These are phyloP conservation scores for Colletotrichum sp. DNA, from an alignment of 2,329 filamentous ascomycete species.

Conservation along the genomic window DNA sequence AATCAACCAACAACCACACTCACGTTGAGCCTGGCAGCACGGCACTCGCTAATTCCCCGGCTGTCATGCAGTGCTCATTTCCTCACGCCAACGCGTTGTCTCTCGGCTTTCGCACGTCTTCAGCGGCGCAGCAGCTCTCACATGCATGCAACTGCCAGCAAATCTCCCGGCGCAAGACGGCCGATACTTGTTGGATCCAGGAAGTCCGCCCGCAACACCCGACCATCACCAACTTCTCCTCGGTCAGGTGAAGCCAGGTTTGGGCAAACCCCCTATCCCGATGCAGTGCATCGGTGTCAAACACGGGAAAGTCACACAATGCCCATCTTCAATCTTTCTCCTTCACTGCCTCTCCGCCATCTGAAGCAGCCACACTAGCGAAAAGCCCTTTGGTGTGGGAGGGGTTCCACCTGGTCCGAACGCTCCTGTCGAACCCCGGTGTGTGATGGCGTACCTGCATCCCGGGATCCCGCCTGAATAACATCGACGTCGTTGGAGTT, in stretches of 20 bases:
- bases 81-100: neutral
- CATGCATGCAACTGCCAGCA: neutral
- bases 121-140: neutral
- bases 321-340: neutral
- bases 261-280: neutral
- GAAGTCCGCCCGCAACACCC: neutral
- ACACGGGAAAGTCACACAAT: neutral
- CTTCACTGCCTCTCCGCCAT: neutral
- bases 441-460: neutral
- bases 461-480: neutral
- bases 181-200: neutral
- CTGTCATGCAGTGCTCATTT: neutral
- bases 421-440: neutral
- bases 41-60: constrained; percentile 11
- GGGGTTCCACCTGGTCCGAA: constrained; percentile 8
- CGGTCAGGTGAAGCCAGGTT: neutral
- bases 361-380: neutral
- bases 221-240: neutral
- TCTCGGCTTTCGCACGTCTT: neutral
- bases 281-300: neutral
- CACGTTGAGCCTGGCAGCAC: neutral
- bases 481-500: neutral
- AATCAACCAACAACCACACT: neutral
- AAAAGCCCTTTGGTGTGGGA: neutral
- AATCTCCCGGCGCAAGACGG: neutral